Base-by-base conservation (phyloP, 75 land plant species). In the Adiantum capillusveneris region DNA sequence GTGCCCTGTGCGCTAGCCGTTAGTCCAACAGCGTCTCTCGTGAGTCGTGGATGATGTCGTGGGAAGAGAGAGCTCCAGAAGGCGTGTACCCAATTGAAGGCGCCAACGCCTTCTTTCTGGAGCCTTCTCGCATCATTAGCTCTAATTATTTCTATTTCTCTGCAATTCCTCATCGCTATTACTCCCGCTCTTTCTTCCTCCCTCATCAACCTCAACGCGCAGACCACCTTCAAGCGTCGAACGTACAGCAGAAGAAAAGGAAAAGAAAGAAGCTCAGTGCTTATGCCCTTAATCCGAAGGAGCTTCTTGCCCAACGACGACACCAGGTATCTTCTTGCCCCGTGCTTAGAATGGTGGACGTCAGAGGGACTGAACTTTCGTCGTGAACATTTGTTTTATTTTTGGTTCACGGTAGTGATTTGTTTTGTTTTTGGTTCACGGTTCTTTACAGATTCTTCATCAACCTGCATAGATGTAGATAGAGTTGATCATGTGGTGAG, bases 301-400 rank as follows among this genome's bases (percentile, higher is more conserved):
- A 71, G 61, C 43, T 67, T 17, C 28, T 71, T 25, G 74, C 74
- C 25, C 58, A 71, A 24, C 45, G 25, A n/a, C 69, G 74, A 20
- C 74, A 71, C 69, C 74, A 71, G 74, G 74, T 71, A 1, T 6
- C 1, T 3, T n/a, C n/a, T n/a, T n/a, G n/a, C n/a, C n/a, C n/a
- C n/a, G n/a, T n/a, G n/a, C n/a, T n/a, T n/a, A n/a, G n/a, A n/a
- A n/a, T n/a, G n/a, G n/a, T n/a, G n/a, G n/a, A n/a, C n/a, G n/a
- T n/a, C n/a, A n/a, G n/a, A n/a, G n/a, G n/a, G n/a, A n/a, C n/a
- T n/a, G n/a, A n/a, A n/a, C n/a, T n/a, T n/a, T n/a, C n/a, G n/a
- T n/a, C n/a, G n/a, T n/a, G n/a, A n/a, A n/a, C n/a, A n/a, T n/a
- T n/a, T n/a, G n/a, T n/a, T n/a, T n/a, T n/a, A n/a, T n/a, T n/a